Base-by-base conservation (phyloP, 495 filamentous ascomycete genomes). In the Hypoxylon intermedium region DNA sequence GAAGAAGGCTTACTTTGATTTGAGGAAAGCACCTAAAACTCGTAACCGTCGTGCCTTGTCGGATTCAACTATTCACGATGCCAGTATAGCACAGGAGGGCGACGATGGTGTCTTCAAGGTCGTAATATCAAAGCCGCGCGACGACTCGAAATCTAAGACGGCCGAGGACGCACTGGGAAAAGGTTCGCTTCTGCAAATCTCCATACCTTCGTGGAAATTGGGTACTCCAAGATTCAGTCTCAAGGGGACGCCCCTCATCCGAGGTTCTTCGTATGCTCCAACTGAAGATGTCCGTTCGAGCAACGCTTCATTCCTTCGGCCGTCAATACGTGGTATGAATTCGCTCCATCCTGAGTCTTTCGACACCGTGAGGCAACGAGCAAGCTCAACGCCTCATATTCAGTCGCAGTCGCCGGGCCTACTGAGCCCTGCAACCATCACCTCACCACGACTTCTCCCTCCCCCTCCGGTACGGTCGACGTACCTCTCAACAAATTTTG, bases 131-230 rank as follows among this genome's bases (percentile, higher is more conserved):
- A 82, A 90, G 56, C 83, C 90, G 37, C 82, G 84, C 20, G 75
- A 78, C 62, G 83, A 75, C 60, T 57, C 65, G 37, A 72, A 79
- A 23, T 84, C 90, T 6, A 89, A 85, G 67, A 88, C 89, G 12
- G 78, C 84, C n/a, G 85, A 89, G 61, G 82, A 85, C 21, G 46
- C n/a, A n/a, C n/a, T 78, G 34, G 69, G 74, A 34, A 57, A 71
- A 67, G 71, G 81, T 33, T 85, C 85, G 13, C 74, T 87, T 33
- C 72, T 97, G 42, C 85, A 96, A 60, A 82, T 93, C 30, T 83
- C 89, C 6, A 95, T 97, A 52, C 92, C 94, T 34, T 87, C 90
- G 58, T 95, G 95, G 77, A 86, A 87, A 49, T 79, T 98, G 49
- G 92, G 91, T 3, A 88, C 89, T 2, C 89, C 92, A 7, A 85